Evolutionary conservation across 2,329 filamentous ascomycete genomes (phyloP), one percentile per base, ranked within the genome.

Genomic region (Westerdykella aurantiaca): DNA sequence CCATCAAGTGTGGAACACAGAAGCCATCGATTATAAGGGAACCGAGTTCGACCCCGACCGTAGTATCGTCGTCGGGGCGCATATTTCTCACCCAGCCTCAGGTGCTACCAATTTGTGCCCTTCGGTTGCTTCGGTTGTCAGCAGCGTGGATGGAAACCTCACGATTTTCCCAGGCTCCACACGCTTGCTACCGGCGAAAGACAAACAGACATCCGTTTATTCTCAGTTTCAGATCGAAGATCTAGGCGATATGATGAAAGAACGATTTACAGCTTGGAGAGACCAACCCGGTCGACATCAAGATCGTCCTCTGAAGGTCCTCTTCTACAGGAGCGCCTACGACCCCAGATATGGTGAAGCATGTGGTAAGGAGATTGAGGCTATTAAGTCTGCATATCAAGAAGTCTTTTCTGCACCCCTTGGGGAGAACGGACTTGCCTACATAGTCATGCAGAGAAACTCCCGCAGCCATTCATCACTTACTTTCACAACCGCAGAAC

Each of bases 61-160:
- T 7, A 29, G 25, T 12, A 43, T 47, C 37, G 21, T 44, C 10
- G 33, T 44, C 13, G 45, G 45, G 0, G 45, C 45, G n/a, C 45
- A 47, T 29, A 38, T 47, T 7, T 43, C 41, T 17, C 37, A 44
- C 17, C 25, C 41, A 13, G 41, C 29, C 12, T 22, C 41, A 5
- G 18, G 12, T 25, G 37, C 45, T 7, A 33, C 45, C 7, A 17
- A 22, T n/a, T 23, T 18, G 10, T 47, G 41, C 25, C 45, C 45
- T 2, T 47, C 45, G 1, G 45, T 47, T 14, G 45, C 45, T 5
- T 31, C 41, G 1, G 18, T 47, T 21, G 45, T 47, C n/a, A 37
- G 35, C 14, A 47, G 25, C 14, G 29, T 38, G 11, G 37, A 43
- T 25, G 23, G 25, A 21, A 18, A 34, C 14, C 38, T 41, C 3